Evolutionary conservation across 441 rosid species (phyloP).

Genomic region (Iberis amara): DNA sequence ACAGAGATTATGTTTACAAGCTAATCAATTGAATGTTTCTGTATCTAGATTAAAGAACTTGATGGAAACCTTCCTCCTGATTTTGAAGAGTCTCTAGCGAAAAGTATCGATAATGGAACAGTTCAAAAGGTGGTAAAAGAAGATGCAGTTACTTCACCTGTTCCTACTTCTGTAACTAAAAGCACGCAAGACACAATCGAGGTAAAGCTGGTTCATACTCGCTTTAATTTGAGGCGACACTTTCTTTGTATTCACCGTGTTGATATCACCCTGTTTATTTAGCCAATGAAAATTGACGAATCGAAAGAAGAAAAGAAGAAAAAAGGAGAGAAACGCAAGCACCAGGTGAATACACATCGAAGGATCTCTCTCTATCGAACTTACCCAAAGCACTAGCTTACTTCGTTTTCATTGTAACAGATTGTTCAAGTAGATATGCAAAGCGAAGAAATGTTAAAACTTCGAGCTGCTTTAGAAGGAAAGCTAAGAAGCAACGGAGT

Average conservation of each 20-base stretch:
- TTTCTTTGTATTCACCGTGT: not conserved
- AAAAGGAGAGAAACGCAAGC: constrained; percentile 41
- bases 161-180: constrained; percentile 26
- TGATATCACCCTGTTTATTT: constrained; percentile 9
- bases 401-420: constrained; percentile 35
- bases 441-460: constrained; percentile 70
- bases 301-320: constrained; percentile 26
- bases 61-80: constrained; percentile 56
- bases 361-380: constrained; percentile 3
- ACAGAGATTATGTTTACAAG: not conserved
- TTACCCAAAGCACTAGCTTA: not conserved
- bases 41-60: constrained; percentile 49
- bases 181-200: constrained; percentile 5
- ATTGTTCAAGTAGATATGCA: constrained; percentile 49
- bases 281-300: constrained; percentile 32
- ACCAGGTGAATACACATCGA: constrained; percentile 42
- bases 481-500: constrained; percentile 61
- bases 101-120: constrained; percentile 27
- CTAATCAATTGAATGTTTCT: not conserved
- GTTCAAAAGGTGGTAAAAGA: constrained; percentile 25
- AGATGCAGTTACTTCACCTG: constrained; percentile 25
- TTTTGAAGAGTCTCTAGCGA: constrained; percentile 51
- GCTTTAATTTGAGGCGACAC: not conserved
- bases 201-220: constrained; percentile 23
- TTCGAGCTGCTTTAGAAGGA: constrained; percentile 79